phyloP scores from a whole-genome alignment of 345 rosid genomes.

The Acer yangbiense region DNA sequence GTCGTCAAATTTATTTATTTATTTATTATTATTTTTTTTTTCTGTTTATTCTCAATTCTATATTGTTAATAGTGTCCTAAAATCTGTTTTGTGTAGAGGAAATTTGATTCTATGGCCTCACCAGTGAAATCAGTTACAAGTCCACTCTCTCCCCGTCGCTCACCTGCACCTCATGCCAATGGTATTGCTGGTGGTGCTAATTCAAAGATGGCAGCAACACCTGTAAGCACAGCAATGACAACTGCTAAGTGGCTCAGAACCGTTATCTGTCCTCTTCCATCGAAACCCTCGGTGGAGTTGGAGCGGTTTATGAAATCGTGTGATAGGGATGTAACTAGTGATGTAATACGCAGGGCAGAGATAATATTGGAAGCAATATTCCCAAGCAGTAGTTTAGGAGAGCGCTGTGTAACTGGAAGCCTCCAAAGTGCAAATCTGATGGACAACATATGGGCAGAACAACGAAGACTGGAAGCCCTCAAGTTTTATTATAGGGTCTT shows the following conservation, averaged over 20 bases:
- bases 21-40: background rate
- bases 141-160: conserved; percentile 81
- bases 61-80: conserved; percentile 1
- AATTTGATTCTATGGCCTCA: conserved; percentile 70
- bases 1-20: background rate
- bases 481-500: conserved; percentile 91
- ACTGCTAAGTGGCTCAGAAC: conserved; percentile 98
- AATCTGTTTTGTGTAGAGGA: conserved; percentile 49
- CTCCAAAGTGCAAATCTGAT: conserved; percentile 73
- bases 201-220: conserved; percentile 73
- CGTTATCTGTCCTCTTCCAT: conserved; percentile 73
- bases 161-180: conserved; percentile 68
- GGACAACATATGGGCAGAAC: conserved; percentile 98
- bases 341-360: conserved; percentile 75
- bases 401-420: conserved; percentile 59
- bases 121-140: conserved; percentile 78
- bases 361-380: conserved; percentile 93
- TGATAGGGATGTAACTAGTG: conserved; percentile 78
- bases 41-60: background rate
- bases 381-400: conserved; percentile 72
- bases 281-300: conserved; percentile 76
- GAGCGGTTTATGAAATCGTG: conserved; percentile 73
- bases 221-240: conserved; percentile 91
- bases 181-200: conserved; percentile 45
- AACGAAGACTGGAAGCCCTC: conserved; percentile 79